A percentile compares a stretch with the other conserved stretches of the same genome.
These are phyloP conservation scores for Hanseniaspora valbyensis DNA, from an alignment of 805 yeast genomes.

Conservation along the genomic window DNA sequence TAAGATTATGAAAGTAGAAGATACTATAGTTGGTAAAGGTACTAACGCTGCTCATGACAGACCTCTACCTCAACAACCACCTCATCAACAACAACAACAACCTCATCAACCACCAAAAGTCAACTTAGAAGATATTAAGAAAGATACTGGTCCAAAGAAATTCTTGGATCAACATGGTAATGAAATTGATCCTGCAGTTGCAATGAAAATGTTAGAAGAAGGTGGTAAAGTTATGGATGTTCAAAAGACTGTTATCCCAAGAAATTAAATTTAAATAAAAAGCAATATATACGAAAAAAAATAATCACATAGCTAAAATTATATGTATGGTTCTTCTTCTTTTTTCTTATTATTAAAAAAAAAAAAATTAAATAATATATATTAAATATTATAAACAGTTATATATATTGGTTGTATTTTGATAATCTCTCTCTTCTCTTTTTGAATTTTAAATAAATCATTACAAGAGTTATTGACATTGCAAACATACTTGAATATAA, in stretches of 20 bases:
- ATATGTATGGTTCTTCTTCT: neutral
- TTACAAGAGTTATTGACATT: conserved; percentile 18
- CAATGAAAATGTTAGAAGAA: conserved; percentile 23
- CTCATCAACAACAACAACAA: neutral
- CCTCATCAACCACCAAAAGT: conserved; percentile 5
- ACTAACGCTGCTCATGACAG: conserved; percentile 17
- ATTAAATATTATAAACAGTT: neutral
- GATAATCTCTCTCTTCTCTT: conserved; percentile 11
- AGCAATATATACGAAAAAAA: neutral
- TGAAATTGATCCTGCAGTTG: conserved; percentile 27
- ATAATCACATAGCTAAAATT: neutral
- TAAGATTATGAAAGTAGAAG: conserved; percentile 19
- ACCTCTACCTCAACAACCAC: conserved; percentile 5
- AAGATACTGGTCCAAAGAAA: conserved; percentile 25
- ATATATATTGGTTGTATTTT: neutral
- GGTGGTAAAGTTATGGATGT: conserved; percentile 22
- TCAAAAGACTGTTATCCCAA: conserved; percentile 11
- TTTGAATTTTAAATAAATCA: conserved; percentile 19
- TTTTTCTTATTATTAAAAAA: neutral
- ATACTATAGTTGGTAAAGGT: conserved; percentile 13
- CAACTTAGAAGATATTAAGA: conserved; percentile 20
- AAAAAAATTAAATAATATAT: neutral
- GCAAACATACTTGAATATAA: conserved; percentile 22
- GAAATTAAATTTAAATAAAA: neutral
- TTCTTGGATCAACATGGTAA: conserved; percentile 34